A percentile compares a stretch with the other conserved stretches of the same genome.
Conservation (phyloP, 1,139 yeast species). For the Lodderomyces theae region DNA sequence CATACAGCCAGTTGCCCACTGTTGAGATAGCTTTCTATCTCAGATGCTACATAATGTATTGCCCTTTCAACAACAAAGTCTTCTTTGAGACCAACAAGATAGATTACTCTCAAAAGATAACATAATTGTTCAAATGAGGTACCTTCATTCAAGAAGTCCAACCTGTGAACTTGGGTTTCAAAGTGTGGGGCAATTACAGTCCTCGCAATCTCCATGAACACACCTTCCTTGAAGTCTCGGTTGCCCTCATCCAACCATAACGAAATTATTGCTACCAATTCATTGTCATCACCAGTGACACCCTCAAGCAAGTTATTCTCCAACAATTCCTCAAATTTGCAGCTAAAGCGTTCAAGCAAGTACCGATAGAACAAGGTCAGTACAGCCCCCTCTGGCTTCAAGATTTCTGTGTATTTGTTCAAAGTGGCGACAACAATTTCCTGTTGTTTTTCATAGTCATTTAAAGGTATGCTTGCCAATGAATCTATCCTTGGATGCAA, state of each 20-base stretch:
- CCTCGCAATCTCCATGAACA: constrained; percentile 17
- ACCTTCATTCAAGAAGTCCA: constrained; percentile 15
- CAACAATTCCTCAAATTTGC: background rate
- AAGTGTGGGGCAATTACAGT: constrained; percentile 16
- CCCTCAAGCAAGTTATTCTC: background rate
- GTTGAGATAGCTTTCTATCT: constrained; percentile 16
- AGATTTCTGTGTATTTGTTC: constrained; percentile 2
- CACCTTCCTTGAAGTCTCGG: constrained; percentile 6
- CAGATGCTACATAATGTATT: background rate
- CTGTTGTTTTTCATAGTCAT: constrained; percentile 5
- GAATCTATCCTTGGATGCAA: background rate
- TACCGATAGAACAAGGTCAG: background rate
- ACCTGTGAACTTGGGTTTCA: constrained; percentile 10
- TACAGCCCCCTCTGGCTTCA: background rate
- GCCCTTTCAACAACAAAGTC: background rate
- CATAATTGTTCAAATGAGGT: constrained; percentile 10
- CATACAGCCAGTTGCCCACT: constrained; percentile 18
- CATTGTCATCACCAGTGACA: background rate
- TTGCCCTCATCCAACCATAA: constrained; percentile 8
- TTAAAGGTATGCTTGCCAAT: background rate
- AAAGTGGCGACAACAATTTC: constrained; percentile 4
- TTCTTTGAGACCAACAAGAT: constrained; percentile 2
- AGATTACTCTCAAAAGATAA: constrained; percentile 20
- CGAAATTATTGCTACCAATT: constrained; percentile 5
- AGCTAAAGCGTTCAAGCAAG: background rate